Evolutionary conservation across 75 land plant species (phyloP).

Genomic region (Pinus taeda): DNA sequence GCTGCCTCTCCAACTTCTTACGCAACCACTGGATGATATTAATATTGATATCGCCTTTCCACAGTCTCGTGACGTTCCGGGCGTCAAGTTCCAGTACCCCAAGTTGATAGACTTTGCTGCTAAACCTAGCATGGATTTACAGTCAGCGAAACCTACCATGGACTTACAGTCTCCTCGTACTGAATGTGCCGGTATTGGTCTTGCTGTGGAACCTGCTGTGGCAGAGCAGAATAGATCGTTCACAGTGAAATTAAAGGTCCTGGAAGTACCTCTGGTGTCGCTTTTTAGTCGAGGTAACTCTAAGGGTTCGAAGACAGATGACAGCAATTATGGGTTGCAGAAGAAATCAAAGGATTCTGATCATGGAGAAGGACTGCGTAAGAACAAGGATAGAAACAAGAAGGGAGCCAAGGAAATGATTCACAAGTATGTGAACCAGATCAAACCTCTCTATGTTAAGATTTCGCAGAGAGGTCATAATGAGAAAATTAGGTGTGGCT

Average conservation of each 20-base stretch:
- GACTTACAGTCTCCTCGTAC: no score
- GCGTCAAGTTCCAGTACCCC: conserved; percentile 21
- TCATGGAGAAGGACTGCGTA: no score
- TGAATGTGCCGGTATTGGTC: background rate
- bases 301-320: conserved; percentile 6
- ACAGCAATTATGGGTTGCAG: background rate
- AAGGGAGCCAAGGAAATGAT: conserved; percentile 32
- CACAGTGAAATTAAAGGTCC: conserved; percentile 54
- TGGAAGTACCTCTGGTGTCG: conserved; percentile 54
- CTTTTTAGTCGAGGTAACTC: conserved; percentile 42
- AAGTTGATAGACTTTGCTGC: conserved; percentile 42
- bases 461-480: conserved; percentile 30
- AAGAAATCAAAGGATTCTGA: no score
- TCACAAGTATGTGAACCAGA: conserved; percentile 48
- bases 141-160: no score
- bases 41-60: no score
- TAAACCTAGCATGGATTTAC: conserved; percentile 1
- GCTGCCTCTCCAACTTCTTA: conserved; percentile 26
- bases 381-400: conserved; percentile 18
- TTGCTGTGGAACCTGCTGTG: background rate
- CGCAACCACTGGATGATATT: background rate
- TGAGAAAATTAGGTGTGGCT: conserved; percentile 30
- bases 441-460: conserved; percentile 57
- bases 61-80: no score
- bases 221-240: conserved; percentile 32